Evolutionary conservation across 192 early-diverging fungal species (phyloP), one percentile per base, ranked within the genome.

Genomic region (Coemansia sp.): DNA sequence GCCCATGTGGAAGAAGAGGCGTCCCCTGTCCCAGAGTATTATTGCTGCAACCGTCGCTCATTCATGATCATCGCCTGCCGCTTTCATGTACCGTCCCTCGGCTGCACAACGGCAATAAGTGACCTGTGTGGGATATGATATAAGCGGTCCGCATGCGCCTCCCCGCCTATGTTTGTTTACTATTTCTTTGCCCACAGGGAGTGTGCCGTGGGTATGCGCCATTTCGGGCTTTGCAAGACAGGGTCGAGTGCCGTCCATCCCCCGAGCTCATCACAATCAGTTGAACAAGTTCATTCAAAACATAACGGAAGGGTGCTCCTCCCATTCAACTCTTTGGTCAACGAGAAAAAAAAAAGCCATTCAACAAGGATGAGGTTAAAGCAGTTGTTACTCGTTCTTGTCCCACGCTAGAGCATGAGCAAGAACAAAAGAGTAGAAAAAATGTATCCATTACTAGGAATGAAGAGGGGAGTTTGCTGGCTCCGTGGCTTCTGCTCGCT

Each of bases 361-460:
- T 62, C 32, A 34, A 27, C 12, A 14, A 42, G 21, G 62, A 11
- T 21, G 27, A n/a, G 44, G 7, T 64, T 50, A 32, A 31, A 29
- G 8, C 48, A 55, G 27, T 23, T 55, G 51, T 12, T 36, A 36
- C 34, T 36, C 51, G 12, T 55, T 58, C 55, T 55, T 36, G 34
- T 55, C 64, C 32, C 19, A 55, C 64, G 64, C 64, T 55, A 37
- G 64, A 66, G 34, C 34, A 55, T 17, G n/a, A n/a, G 27, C 27
- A 29, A 55, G 19, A 36, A 65, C 44, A 11, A 5, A 21, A 25
- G 34, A 51, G 21, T 12, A 17, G 36, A 36, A 60, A 29, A 36
- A 64, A 48, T 31, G 31, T 48, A 48, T 48, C 46, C 46, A 48
- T 48, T 48, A 48, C 46, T 48, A n/a, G 46, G 46, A 45, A 4